Base-by-base conservation (phyloP, 805 yeast genomes). In the Saccharomycopsis babjevae region DNA sequence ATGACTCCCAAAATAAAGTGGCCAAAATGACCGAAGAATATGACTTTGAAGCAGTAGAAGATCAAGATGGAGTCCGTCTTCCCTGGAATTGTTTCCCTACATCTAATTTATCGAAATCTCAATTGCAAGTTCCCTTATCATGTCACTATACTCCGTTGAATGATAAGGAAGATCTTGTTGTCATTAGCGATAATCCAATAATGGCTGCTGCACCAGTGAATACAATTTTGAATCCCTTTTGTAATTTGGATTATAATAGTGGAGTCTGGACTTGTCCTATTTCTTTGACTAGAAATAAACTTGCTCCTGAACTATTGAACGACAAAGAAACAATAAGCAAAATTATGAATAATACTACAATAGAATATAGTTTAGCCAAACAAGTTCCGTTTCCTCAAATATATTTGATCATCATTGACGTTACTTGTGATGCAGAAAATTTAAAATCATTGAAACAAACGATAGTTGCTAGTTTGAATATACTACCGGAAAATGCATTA, bases 21-120 rank as follows among this genome's bases (percentile, higher is more conserved):
- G 16, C 3, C 22, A 46, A 43, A 46, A 46, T 46, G 52, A 46
- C 32, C 32, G 52, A 46, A 11, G 52, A 22, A 46, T 46, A 46
- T 56, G 84, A 83, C 70, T 80, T 83, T 68, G 85, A 83, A 70
- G 83, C 79, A 67, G 77, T 75, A 66, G 86, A 83, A 72, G 86
- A 82, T 68, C 73, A 73, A 58, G 86, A 83, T 68, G 88, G 88
- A 59, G 82, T 84, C 58, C 79, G 88, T 61, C 86, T 88, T 76
- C 83, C 87, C 67, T 88, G 93, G 93, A 85, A 88, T 72, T 66
- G 82, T n/a, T 79, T 83, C 63, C 87, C 87, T 7, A 77, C 81
- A 28, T 79, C 85, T 54, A 78, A 82, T 67, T 76, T 75, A 36
- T 86, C 83, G 66, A 81, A 83, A 6, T 79, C 79, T 62, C 79